Evolutionary conservation across 2,329 filamentous ascomycete species (phyloP), one percentile per base, ranked within the genome.

Genomic region (Sporothrix pallida): DNA sequence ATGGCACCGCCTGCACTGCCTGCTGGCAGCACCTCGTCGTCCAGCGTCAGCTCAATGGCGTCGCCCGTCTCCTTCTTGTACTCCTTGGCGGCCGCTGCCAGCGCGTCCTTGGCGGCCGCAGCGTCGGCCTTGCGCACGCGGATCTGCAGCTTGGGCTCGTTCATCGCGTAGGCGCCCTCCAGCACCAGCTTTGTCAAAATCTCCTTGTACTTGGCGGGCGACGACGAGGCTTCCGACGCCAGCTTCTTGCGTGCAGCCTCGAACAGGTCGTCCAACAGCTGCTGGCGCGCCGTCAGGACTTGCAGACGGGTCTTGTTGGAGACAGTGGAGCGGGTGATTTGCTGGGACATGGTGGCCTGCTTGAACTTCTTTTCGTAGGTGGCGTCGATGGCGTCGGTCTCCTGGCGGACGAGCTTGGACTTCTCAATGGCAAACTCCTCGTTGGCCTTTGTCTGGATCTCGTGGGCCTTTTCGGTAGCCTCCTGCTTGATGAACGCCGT

Each of bases 401-500:
- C 96, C 85, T 97, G 91, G 82, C 94, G 95, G 79, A 98, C 96
- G 70, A 99, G 93, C 88, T 97, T 98, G 80, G 95, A 96, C 86
- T 99, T 99, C 83, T 99, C 96, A 82, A 98, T 98, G 82, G 94
- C 93, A 85, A 98, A 98, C 84, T 99, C 96, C 84, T 98, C 94
- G 86, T 98, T 95, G 83, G 96, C 96, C 86, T 98, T 98, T 86
- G 98, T 92, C 81, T 96, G 90, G 84, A 99, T 98, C 85, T 99
- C 96, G 82, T 93, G 93, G 80, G 94, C 94, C 86, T 99, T 99
- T 83, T 99, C 96, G 81, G 92, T 89, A 74, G 96, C 96, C 87
- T 99, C 96, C 86, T 98, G 96, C 84, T 94, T 93, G 90, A 99
- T 99, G 90, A 99, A 99, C 82, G 95, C 95, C 75, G 96, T 98